Percentiles rank a stretch among this genome's conserved stretches.
phyloP scores from a whole-genome alignment of 2,329 filamentous ascomycete species.

The Dryadomyces quercus-mongolicae region DNA sequence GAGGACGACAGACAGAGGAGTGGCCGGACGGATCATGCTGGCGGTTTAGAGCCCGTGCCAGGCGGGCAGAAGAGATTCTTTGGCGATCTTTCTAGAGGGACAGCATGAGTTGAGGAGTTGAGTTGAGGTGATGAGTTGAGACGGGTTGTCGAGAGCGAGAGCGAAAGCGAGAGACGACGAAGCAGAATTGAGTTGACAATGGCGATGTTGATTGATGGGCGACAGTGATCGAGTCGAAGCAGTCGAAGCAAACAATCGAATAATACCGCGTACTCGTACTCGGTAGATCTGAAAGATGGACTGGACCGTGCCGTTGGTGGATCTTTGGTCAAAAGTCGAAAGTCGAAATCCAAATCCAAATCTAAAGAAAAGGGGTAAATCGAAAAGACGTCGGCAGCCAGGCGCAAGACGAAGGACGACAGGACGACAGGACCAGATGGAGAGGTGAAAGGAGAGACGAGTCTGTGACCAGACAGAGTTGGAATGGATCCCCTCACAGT shows the following conservation, averaged over 20 bases:
- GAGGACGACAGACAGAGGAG: constrained; percentile 77
- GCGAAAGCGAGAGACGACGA: background rate
- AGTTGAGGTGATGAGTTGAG: background rate
- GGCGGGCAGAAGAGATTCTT: background rate
- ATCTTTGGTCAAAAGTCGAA: too few species aligned
- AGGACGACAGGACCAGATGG: background rate
- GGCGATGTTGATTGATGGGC: too few species aligned
- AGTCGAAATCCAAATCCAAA: too few species aligned
- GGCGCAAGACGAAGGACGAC: background rate
- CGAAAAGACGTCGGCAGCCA: background rate
- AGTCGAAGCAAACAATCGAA: too few species aligned
- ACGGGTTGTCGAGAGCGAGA: too few species aligned
- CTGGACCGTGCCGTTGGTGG: too few species aligned
- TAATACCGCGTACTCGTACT: too few species aligned
- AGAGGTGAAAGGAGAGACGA: background rate
- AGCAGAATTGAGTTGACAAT: too few species aligned
- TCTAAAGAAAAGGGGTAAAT: background rate
- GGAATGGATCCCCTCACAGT: background rate
- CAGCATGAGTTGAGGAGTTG: background rate
- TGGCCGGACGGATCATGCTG: constrained; percentile 82
- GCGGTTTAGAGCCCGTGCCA: background rate
- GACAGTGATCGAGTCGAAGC: too few species aligned
- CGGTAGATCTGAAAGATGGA: too few species aligned
- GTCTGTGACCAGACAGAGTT: too few species aligned
- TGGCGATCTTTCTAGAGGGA: background rate